Base-by-base conservation (phyloP, 352 stramenopile species). In the Blastocystis hominis region DNA sequence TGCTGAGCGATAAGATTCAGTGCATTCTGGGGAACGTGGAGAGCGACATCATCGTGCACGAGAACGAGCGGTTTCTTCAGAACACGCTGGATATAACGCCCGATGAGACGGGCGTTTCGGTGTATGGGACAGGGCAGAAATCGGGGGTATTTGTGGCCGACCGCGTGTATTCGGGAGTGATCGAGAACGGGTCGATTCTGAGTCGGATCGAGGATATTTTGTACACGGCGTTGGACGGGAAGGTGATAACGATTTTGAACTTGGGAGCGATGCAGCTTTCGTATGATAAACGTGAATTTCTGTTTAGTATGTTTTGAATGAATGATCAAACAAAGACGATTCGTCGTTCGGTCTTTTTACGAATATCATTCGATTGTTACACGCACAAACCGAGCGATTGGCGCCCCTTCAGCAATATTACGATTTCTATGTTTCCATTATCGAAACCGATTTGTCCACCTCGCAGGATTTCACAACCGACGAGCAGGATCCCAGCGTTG, bases 1-100 rank as follows among this genome's bases (percentile, higher is more conserved):
- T 80, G 30, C 46, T 80, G n/a, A 80, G 70, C 54, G 70, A 80
- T 15, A 20, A 38, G 9, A 80, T 80, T 38, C 70, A 80, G 70
- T 62, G 24, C 4, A 54, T 80, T 30, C 10, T 15, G 0, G 70
- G 70, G 10, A 80, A 80, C 30, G 53, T 80, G 6, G 15, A 62
- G 9, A 20, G 17, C 9, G 70, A 63, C 17, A 17, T 80, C 20
- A 38, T 38, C 15, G 30, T 72, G 30, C 34, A 46, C 20, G 62
- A 72, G 40, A n/a, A 15, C 10, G 62, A 72, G 36, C 62, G 50
- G n/a, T 59, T 59, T 20, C 13, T n/a, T 59, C 50, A 59, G 50
- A 59, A 59, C 2, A 59, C 50, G 0, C 50, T 59, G n/a, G 70
- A 80, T 20, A 47, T 80, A 20, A 66, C 70, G 15, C 70, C 70